Evolutionary conservation across 1,139 yeast genomes (phyloP).

Genomic region (Lodderomyces theae): DNA sequence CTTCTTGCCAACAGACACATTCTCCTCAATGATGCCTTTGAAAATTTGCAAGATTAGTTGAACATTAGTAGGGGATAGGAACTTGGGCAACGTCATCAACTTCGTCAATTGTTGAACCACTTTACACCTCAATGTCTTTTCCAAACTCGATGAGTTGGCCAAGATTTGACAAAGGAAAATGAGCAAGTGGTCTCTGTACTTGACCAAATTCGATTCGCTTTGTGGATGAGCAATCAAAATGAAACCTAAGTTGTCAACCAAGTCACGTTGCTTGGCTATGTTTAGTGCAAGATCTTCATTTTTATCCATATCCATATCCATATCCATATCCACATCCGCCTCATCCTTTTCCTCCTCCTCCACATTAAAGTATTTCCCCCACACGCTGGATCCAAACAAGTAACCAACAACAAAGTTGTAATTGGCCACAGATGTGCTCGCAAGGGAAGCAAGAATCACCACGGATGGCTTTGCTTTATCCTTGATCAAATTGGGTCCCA

Average conservation of each 20-base stretch:
- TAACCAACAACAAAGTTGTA: conserved; percentile 47
- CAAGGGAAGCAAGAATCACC: conserved; percentile 55
- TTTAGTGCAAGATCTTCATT: conserved; percentile 37
- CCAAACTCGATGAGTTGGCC: conserved; percentile 62
- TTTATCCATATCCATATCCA: conserved; percentile 14
- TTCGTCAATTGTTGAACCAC: conserved; percentile 64
- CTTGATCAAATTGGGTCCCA: conserved; percentile 52
- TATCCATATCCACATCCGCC: neutral
- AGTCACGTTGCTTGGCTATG: conserved; percentile 55
- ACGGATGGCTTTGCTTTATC: conserved; percentile 61
- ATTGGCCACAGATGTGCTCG: conserved; percentile 32
- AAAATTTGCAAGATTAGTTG: conserved; percentile 65
- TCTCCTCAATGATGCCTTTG: conserved; percentile 49
- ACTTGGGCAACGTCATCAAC: conserved; percentile 44
- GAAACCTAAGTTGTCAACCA: conserved; percentile 59
- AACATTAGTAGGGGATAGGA: conserved; percentile 53
- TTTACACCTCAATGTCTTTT: conserved; percentile 64
- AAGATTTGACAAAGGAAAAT: conserved; percentile 65
- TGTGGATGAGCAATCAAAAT: conserved; percentile 35
- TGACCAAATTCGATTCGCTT: conserved; percentile 16
- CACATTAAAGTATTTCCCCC: conserved; percentile 38
- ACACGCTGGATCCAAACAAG: conserved; percentile 30
- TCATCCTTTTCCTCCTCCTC: conserved; percentile 16
- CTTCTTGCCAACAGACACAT: conserved; percentile 36
- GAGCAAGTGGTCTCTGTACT: conserved; percentile 63